Conservation (phyloP, 352 stramenopile genomes). For the Globisporangium cederbergense region DNA sequence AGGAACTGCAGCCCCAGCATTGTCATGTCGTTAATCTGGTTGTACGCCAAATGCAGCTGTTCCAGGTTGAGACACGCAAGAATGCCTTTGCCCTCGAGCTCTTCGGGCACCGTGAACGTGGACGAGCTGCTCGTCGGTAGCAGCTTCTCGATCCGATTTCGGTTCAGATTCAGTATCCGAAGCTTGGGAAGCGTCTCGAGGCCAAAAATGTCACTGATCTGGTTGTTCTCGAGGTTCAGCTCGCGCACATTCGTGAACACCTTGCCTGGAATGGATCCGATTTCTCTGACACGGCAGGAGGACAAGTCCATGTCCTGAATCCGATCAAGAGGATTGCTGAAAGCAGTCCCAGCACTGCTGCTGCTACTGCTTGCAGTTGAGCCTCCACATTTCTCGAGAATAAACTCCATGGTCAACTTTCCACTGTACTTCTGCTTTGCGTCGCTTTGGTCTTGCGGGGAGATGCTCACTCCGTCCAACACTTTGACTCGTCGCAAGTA, state of each 20-base stretch:
- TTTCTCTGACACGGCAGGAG: constrained; percentile 68
- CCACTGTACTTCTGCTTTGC: constrained; percentile 88
- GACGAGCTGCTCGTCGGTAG: constrained; percentile 19
- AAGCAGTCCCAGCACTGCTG: not conserved
- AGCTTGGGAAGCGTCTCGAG: constrained; percentile 64
- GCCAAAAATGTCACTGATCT: constrained; percentile 68
- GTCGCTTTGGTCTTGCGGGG: constrained; percentile 69
- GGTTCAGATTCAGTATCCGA: constrained; percentile 64
- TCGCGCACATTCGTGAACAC: constrained; percentile 63
- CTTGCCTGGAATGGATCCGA: constrained; percentile 49
- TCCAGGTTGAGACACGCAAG: constrained; percentile 61
- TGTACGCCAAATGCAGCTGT: constrained; percentile 70
- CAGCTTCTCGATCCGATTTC: constrained; percentile 71
- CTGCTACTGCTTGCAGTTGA: constrained; percentile 7
- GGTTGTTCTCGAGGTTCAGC: constrained; percentile 85
- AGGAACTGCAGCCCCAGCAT: constrained; percentile 64
- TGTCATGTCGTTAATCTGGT: constrained; percentile 78
- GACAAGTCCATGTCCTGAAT: constrained; percentile 75
- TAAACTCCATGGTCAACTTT: constrained; percentile 81
- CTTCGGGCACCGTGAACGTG: constrained; percentile 28
- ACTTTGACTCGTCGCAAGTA: constrained; percentile 82
- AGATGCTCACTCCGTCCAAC: constrained; percentile 71
- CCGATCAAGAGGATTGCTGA: constrained; percentile 37
- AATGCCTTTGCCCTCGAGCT: constrained; percentile 46
- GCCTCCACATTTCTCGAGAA: constrained; percentile 69